Evolutionary conservation across 768 basidiomycete species (phyloP).

Genomic region (Daedaleopsis nitida): DNA sequence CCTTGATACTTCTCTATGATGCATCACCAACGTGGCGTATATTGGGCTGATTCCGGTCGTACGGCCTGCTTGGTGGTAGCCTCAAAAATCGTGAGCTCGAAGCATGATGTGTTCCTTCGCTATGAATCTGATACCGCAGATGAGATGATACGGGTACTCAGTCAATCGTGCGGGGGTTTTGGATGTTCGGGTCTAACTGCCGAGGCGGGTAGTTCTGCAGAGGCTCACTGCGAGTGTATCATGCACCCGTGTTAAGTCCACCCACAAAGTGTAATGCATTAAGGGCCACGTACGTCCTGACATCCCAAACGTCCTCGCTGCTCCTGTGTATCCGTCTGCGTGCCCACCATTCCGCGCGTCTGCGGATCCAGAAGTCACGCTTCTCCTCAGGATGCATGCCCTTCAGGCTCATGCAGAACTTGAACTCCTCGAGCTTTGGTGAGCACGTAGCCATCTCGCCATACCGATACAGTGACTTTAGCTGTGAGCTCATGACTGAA

Average conservation of each 20-base stretch:
- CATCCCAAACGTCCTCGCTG: slow-evolving; percentile 95
- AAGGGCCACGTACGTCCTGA: slow-evolving; percentile 75
- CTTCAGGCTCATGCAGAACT: slow-evolving; percentile 90
- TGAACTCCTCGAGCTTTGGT: slow-evolving; percentile 87
- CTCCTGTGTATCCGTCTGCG: slow-evolving; percentile 69
- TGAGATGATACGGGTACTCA: background rate
- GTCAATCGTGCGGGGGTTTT: slow-evolving; percentile 8
- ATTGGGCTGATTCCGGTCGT: background rate
- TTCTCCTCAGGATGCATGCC: slow-evolving; percentile 74
- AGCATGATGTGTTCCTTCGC: background rate
- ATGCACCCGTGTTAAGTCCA: background rate
- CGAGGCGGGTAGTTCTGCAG: slow-evolving; percentile 49
- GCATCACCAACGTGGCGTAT: too few relatives aligned
- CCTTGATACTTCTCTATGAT: background rate
- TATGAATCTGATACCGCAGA: too few relatives aligned
- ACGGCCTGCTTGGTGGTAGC: too few relatives aligned
- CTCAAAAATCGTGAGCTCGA: too few relatives aligned
- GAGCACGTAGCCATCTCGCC: slow-evolving; percentile 74
- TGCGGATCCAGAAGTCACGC: slow-evolving; percentile 80
- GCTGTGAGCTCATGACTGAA: slow-evolving; percentile 75
- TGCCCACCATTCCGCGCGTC: slow-evolving; percentile 96
- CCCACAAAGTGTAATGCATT: background rate
- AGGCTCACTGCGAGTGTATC: slow-evolving; percentile 43
- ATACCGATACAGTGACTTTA: slow-evolving; percentile 85
- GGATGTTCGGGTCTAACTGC: slow-evolving; percentile 13